Evolutionary conservation across 2,329 filamentous ascomycete species (phyloP), one percentile per base, ranked within the genome.

Genomic region (Amauroascus niger): DNA sequence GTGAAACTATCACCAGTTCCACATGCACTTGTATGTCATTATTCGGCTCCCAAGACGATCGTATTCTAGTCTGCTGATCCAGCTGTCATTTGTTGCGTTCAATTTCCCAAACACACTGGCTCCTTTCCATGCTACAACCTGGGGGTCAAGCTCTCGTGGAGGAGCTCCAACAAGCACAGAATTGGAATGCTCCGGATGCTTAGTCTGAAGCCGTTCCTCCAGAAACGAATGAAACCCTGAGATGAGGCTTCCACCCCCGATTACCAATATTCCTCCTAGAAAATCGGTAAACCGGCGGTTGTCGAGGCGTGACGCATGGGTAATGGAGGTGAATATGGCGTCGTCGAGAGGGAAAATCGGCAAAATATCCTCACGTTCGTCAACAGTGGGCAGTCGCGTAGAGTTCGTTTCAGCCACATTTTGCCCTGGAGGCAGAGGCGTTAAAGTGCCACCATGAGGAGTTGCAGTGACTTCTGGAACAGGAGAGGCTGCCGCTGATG

Each of bases 91-190:
- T 14, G 88, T 90, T 44, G 74, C 75, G 56, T 83, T 80, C 61
- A 97, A 74, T 72, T 95, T 89, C 2, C 88, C 90, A 75, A 96
- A 98, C 14, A 98, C 90, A 66, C 89, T 95, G 0, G 88, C 93
- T 3, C 93, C 93, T 77, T 98, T 98, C 93, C 93, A 98, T 7
- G 85, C 84, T 51, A 97, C 86, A n/a, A 97, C 90, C 71, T 96
- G 89, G 56, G 93, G 88, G 70, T 98, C 93, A 74, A 98, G 85
- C 63, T 98, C 93, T 63, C 91, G 78, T 0, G 93, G 93, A n/a
- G 82, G 82, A 18, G 78, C 76, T 1, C 79, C 81, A 22, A 86
- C 80, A 57, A 84, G 74, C 53, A 86, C 81, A 60, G 83, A 77
- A 77, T 93, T 82, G 5, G 75, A 73, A 59, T 79, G 79, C n/a